Conservation (phyloP, 2,329 filamentous ascomycete genomes). For the Penicillium verrucosum region DNA sequence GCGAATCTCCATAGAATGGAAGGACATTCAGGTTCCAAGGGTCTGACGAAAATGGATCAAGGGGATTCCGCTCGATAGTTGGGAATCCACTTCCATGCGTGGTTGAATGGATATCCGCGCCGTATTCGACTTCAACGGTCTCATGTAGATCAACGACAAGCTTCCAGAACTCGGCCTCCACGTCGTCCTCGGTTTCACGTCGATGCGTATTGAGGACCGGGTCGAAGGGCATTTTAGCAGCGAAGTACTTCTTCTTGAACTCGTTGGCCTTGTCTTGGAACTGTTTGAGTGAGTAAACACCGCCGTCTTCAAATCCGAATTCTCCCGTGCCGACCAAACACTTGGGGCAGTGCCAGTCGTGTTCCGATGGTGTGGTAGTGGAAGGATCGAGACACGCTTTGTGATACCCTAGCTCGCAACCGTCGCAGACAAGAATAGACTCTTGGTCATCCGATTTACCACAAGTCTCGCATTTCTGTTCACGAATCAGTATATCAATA, state of each 20-base stretch:
- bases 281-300: slow-evolving; percentile 88
- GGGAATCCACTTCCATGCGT: slow-evolving; percentile 97
- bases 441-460: slow-evolving; percentile 71
- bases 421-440: slow-evolving; percentile 78
- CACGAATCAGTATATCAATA: slow-evolving; percentile 28
- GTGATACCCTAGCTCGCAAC: slow-evolving; percentile 86
- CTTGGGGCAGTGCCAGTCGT: slow-evolving; percentile 93
- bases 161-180: slow-evolving; percentile 95
- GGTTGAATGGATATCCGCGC: slow-evolving; percentile 95
- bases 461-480: slow-evolving; percentile 79
- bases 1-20: slow-evolving; percentile 82
- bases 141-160: slow-evolving; percentile 91
- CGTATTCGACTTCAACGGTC: slow-evolving; percentile 96
- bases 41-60: slow-evolving; percentile 81
- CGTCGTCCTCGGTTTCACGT: slow-evolving; percentile 87
- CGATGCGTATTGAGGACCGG: slow-evolving; percentile 75
- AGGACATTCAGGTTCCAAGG: slow-evolving; percentile 95
- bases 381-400: slow-evolving; percentile 85
- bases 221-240: slow-evolving; percentile 84
- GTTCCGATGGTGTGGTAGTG: slow-evolving; percentile 70
- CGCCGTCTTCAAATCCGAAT: slow-evolving; percentile 95
- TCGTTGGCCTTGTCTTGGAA: slow-evolving; percentile 95
- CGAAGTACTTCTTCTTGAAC: slow-evolving; percentile 93
- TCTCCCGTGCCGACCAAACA: slow-evolving; percentile 95
- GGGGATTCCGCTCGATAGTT: slow-evolving; percentile 85